phyloP scores from a whole-genome alignment of 495 filamentous ascomycete genomes.

The Penicillium psychrofluorescens region DNA sequence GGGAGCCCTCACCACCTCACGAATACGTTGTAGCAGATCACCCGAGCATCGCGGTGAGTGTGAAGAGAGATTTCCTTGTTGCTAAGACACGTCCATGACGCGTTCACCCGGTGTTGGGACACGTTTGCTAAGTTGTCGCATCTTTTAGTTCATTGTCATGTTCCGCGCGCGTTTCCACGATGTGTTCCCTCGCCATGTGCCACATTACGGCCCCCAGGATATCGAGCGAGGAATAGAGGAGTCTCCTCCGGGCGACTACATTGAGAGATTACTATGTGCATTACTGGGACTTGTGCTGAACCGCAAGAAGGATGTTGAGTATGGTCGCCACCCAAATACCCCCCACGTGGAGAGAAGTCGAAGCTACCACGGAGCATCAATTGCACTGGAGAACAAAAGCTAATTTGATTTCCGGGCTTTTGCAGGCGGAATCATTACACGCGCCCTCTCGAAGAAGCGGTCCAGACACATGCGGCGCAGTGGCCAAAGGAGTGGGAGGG shows the following conservation, averaged over 20 bases:
- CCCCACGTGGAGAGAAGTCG: slow-evolving; percentile 5
- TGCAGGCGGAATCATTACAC: slow-evolving; percentile 61
- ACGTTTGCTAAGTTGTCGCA: slow-evolving; percentile 34
- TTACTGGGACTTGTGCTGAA: slow-evolving; percentile 83
- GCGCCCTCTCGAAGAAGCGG: slow-evolving; percentile 88
- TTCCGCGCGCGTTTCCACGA: slow-evolving; percentile 91
- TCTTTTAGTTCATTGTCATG: slow-evolving; percentile 86
- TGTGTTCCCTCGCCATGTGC: slow-evolving; percentile 74
- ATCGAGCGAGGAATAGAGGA: slow-evolving; percentile 81
- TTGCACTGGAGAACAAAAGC: slow-evolving; percentile 3
- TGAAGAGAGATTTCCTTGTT: background rate
- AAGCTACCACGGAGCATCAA: slow-evolving; percentile 2
- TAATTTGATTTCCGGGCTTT: slow-evolving; percentile 2
- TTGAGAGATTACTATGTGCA: slow-evolving; percentile 84
- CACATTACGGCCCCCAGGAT: slow-evolving; percentile 91
- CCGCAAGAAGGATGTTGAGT: slow-evolving; percentile 98
- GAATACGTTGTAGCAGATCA: slow-evolving; percentile 86
- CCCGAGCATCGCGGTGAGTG: slow-evolving; percentile 76
- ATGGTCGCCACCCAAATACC: slow-evolving; percentile 38
- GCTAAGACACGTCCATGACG: slow-evolving; percentile 19
- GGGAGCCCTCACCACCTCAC: slow-evolving; percentile 78
- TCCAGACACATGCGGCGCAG: slow-evolving; percentile 75
- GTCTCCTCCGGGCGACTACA: slow-evolving; percentile 67
- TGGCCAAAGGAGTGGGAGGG: slow-evolving; percentile 86
- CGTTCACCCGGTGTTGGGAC: slow-evolving; percentile 20